A percentile compares a stretch with the other conserved stretches of the same genome.
Conservation (phyloP, 2,329 filamentous ascomycete genomes). For the Fusarium nodosum region DNA sequence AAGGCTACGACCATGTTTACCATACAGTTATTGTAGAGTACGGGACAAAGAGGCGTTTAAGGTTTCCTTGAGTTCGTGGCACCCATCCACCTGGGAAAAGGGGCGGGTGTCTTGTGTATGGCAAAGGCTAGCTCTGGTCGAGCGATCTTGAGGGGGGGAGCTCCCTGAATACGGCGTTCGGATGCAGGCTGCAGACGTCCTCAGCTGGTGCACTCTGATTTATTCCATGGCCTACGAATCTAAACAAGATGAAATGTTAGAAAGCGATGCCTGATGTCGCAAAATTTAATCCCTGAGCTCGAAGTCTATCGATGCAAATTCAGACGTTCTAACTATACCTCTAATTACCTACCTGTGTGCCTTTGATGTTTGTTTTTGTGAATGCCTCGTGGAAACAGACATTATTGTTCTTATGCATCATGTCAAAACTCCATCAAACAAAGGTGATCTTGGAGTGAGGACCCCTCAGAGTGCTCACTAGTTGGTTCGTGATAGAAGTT, state of each 20-base stretch:
- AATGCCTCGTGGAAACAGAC: background rate
- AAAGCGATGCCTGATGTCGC: conserved; percentile 15
- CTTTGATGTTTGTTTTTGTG: background rate
- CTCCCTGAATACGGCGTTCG: conserved; percentile 48
- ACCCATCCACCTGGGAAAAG: conserved; percentile 23
- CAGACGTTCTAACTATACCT: background rate
- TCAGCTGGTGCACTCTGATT: conserved; percentile 32
- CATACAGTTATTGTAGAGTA: conserved; percentile 37
- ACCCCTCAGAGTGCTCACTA: background rate
- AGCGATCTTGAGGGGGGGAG: conserved; percentile 36
- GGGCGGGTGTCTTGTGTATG: conserved; percentile 39
- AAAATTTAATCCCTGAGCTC: background rate
- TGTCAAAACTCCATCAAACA: background rate
- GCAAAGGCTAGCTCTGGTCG: conserved; percentile 34
- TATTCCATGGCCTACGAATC: conserved; percentile 30
- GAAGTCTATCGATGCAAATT: background rate
- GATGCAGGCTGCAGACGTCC: conserved; percentile 43
- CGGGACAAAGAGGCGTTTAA: conserved; percentile 43
- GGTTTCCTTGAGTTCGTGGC: conserved; percentile 32
- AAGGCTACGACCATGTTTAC: conserved; percentile 11
- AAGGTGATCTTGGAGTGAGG: background rate
- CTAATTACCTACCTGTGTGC: background rate
- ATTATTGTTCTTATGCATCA: background rate
- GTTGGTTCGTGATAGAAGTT: background rate
- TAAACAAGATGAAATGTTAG: conserved; percentile 28